Base-by-base conservation (phyloP, 192 early-diverging fungal species). In the Geranomyces variabilis region DNA sequence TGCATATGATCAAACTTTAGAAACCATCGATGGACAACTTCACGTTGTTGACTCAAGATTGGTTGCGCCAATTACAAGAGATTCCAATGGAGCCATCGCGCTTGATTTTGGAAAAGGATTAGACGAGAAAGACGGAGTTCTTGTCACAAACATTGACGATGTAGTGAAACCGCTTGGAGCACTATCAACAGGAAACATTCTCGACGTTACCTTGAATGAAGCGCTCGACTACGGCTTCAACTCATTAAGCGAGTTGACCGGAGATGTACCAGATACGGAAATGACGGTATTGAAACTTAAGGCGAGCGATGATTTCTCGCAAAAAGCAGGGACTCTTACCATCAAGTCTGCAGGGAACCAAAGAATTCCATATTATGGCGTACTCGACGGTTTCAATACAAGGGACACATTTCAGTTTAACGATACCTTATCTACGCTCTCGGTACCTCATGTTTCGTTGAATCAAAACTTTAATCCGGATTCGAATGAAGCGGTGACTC, bases 401-500 rank as follows among this genome's bases (percentile, higher is more conserved):
- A 12, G 12, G 0, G 28, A 46, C 24, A n/a, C 24, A 22, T 69
- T 69, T 29, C 14, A 13, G 12, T 69, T 61, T 33, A 69, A 59
- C 31, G 22, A 24, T 41, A 57, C 47, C 19, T 67, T 67, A 1
- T 15, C 17, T 10, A 17, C 12, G 14, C 29, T 67, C 14, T 1
- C 17, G 15, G 1, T 67, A 14, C 21, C 15, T 13, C 45, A 67
- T 49, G 65, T 67, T 0, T 0, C 15, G 13, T 4, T 67, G 9
- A 22, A 17, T 21, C 1, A 43, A 21, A 49, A 51, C 28, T 67
- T 67, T 31, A 49, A 26, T 1, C 5, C 5, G 0, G 24, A 67
- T n/a, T 26, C 53, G 21, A 7, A 67, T 67, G 43, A 67, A 5
- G 65, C 65, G 0, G 65, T 67, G n/a, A 67, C 65, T 0, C 21